These are phyloP conservation scores for Cryptococcus amylolentus DNA, from an alignment of 1,284 basidiomycete genomes.

Conservation along the genomic window DNA sequence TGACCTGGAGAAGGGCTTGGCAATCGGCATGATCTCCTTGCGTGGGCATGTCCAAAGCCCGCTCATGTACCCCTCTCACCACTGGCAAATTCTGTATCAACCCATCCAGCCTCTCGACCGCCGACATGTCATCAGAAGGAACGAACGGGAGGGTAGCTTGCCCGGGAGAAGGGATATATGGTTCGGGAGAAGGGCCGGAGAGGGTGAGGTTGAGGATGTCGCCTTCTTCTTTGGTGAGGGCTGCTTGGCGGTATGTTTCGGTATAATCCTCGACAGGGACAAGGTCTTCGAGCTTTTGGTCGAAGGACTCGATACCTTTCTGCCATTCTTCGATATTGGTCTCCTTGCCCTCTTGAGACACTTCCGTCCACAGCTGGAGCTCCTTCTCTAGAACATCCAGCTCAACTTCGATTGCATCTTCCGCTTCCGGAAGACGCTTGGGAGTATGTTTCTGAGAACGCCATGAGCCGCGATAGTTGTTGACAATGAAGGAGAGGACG, in stretches of 20 bases:
- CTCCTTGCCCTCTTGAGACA: neutral
- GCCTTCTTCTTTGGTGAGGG: conserved; percentile 35
- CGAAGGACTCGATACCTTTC: conserved; percentile 18
- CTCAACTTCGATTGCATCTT: no score
- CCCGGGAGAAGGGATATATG: conserved; percentile 4
- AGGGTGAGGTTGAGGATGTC: conserved; percentile 18
- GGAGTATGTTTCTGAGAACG: no score
- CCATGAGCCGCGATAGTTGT: neutral
- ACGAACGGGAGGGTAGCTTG: neutral
- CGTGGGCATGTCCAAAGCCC: conserved; percentile 33
- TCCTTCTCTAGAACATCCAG: conserved; percentile 1
- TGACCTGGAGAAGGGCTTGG: conserved; percentile 57
- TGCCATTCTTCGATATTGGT: neutral
- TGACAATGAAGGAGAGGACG: neutral
- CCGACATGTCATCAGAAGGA: neutral
- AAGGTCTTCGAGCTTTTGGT: conserved; percentile 25
- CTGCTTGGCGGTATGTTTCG: conserved; percentile 37
- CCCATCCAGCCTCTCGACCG: neutral
- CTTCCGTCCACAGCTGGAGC: neutral
- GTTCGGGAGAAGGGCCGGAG: conserved; percentile 1
- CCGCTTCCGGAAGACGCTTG: no score
- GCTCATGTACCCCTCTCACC: conserved; percentile 6
- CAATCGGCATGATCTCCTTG: conserved; percentile 36
- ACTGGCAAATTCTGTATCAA: neutral
- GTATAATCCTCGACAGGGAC: conserved; percentile 22